Evolutionary conservation across 2,329 filamentous ascomycete genomes (phyloP), one percentile per base, ranked within the genome.

Genomic region (Chrysoporthe deuterocubensis): DNA sequence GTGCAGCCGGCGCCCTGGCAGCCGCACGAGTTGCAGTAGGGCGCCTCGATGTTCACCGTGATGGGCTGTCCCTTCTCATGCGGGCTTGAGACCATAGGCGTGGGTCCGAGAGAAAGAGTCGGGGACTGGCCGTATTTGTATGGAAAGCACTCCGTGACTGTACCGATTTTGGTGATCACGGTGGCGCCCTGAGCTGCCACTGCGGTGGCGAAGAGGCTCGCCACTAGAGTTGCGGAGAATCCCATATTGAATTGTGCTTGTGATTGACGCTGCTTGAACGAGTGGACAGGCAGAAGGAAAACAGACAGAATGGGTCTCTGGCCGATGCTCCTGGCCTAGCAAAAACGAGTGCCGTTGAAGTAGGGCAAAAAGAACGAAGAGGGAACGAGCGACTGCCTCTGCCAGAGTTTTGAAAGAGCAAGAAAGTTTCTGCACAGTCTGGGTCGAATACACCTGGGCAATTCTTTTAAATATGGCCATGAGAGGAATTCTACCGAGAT

Each of bases 1-100:
- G 43, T 48, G 54, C 63, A 65, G 43, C 42, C 52, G 54, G 40
- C 54, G 54, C 63, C 63, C 26, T 65, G 52, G 63, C 63, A 65
- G 42, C 63, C 63, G 52, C 63, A 65, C 11, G 42, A 40, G 52
- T 65, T 58, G 63, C 63, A 65, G 13, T 14, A 40, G 32, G 63
- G 63, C 26, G 63, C 63, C 46, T 54, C 42, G 43, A 65, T 58
- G 43, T 65, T 50, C 26, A 65, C 42, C 34, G 42, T 65, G 63
- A 48, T 65, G 42, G 63, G 6, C 32, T 48, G 16, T 11, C 63
- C 63, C 13, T 18, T 26, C 42, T 61, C 59, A 14, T 44, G 37
- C 21, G 52, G 42, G 54, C 54, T 65, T 6, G 32, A 34, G 18
- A 65, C 32, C 7, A 32, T 6, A 11, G 63, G 63, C 16, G 63